Base-by-base conservation (phyloP, 208 protist species). In the Wallacemonas sp. region DNA sequence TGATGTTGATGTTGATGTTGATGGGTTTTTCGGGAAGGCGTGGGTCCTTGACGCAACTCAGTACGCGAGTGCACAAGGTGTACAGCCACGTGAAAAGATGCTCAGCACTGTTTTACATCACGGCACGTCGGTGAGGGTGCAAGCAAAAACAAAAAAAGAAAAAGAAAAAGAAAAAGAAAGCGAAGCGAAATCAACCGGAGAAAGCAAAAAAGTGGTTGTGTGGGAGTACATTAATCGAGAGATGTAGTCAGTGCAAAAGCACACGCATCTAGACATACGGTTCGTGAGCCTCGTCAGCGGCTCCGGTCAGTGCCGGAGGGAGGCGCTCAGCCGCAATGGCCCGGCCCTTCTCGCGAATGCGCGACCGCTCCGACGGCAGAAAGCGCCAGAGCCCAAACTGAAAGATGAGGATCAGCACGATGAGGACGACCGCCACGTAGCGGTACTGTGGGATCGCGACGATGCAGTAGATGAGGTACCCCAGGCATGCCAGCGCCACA, bases 391-490 rank as follows among this genome's bases (percentile, higher is more conserved):
- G 49, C 0, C 68, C 62, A 26, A 74, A 27, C 32, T 68, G 61
- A 21, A 67, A 68, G 1, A 48, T 12, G 16, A 76, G 23, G 16
- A 82, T 17, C 8, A 82, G 67, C 11, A 74, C n/a, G 38, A 82
- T 39, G 12, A 66, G 2, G 32, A 76, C 74, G 29, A 78, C 78
- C 9, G 71, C 71, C 21, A 78, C 32, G 34, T 82, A 82, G 32
- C 76, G 65, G 60, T 82, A 82, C 27, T 46, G 17, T 9, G 76
- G 76, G 11, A 82, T 70, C 2, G 23, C 63, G 27, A 52, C 64
- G 46, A 82, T 78, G 23, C 74, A 62, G 57, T 77, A 82, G 17
- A 74, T 68, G 8, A 78, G 36, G 30, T 78, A 82, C 16, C 27
- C 62, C 21, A 62, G 23, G 36, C 48, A n/a, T 4, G 60, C 16